Evolutionary conservation across 192 early-diverging fungal genomes (phyloP).

Genomic region (Linnemannia elongata): DNA sequence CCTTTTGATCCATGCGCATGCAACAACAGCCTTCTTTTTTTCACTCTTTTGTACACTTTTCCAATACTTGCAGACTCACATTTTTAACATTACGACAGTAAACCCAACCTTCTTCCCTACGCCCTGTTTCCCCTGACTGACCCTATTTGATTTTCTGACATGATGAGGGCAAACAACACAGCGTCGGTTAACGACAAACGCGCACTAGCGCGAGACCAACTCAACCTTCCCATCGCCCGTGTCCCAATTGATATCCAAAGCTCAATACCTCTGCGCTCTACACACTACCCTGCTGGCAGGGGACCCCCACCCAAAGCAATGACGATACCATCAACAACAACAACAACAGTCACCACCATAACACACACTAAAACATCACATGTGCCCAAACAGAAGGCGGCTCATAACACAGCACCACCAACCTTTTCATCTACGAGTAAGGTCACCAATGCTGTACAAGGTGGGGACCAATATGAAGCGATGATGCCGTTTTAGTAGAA

Average conservation of each 20-base stretch:
- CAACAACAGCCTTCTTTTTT: neutral
- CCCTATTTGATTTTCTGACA: neutral
- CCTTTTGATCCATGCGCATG: neutral
- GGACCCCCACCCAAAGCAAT: neutral
- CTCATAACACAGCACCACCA: neutral
- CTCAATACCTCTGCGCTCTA: neutral
- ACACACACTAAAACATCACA: neutral
- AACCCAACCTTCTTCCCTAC: neutral
- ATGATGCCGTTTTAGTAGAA: neutral
- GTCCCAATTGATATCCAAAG: conserved; percentile 31
- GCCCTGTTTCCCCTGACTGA: neutral
- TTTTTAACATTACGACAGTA: neutral
- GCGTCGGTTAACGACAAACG: conserved; percentile 2
- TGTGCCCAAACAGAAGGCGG: neutral
- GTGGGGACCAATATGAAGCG: neutral
- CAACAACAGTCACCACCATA: neutral
- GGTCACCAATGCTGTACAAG: neutral
- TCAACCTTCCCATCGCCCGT: conserved; percentile 34
- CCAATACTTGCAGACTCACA: neutral
- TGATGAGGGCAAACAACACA: neutral
- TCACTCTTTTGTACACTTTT: neutral
- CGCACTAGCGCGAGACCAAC: conserved; percentile 16
- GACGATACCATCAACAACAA: neutral
- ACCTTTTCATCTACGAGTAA: neutral
- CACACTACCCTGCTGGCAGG: neutral